Evolutionary conservation across 257 asterid species (phyloP).

Genomic region (Solanum corneliomulleri): DNA sequence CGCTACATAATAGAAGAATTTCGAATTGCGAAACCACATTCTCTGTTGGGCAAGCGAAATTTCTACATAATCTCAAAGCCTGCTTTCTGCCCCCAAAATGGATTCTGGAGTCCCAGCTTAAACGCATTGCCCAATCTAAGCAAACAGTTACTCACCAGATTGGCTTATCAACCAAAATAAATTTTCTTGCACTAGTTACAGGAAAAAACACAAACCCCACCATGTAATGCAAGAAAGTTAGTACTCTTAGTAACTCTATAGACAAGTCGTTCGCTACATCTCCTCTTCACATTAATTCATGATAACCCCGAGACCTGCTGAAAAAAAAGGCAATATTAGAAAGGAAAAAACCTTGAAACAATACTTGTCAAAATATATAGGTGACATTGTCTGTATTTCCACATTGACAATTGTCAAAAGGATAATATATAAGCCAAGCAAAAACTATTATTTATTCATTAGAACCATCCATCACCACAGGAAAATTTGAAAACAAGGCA

Average conservation of each 20-base stretch:
- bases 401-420: background rate
- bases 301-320: background rate
- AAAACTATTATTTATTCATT: background rate
- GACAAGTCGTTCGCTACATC: background rate
- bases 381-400: background rate
- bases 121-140: conserved; percentile 35
- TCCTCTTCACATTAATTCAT: background rate
- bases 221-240: conserved; percentile 32
- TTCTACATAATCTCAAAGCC: conserved; percentile 32
- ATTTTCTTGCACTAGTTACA: conserved; percentile 6
- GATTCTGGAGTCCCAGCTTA: conserved; percentile 37
- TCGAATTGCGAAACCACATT: conserved; percentile 16
- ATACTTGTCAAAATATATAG: background rate
- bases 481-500: background rate
- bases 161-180: conserved; percentile 12
- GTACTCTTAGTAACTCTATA: conserved; percentile 39
- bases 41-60: conserved; percentile 34
- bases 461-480: background rate
- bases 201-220: conserved; percentile 22
- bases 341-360: background rate
- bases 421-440: background rate
- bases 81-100: conserved; percentile 25
- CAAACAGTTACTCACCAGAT: conserved; percentile 60
- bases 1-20: conserved; percentile 22
- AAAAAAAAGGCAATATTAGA: background rate